Evolutionary conservation across 306 rosid species (phyloP).

Genomic region (Medicago ruthenica): DNA sequence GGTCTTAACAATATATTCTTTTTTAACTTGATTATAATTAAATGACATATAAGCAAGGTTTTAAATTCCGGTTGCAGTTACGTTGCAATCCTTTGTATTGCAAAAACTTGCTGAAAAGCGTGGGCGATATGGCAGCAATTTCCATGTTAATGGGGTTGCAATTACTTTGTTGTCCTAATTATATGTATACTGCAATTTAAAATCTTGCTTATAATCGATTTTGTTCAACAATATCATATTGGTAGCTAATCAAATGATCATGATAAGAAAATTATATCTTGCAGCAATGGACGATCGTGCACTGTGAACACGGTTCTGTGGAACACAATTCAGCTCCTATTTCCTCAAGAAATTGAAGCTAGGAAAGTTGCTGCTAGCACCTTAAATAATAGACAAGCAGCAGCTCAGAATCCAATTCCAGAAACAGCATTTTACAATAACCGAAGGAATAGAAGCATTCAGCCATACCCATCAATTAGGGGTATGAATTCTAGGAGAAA

Average conservation of each 20-base stretch:
- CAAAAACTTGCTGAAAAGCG: neutral
- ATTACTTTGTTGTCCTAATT: neutral
- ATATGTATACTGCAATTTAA: neutral
- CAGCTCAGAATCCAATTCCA: conserved; percentile 38
- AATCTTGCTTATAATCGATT: neutral
- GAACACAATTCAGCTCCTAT: conserved; percentile 95
- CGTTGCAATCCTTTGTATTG: too few species aligned
- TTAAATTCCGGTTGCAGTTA: too few species aligned
- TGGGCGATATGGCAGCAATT: neutral
- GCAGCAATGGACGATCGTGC: conserved; percentile 91
- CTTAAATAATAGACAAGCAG: conserved; percentile 47
- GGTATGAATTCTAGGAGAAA: conserved; percentile 53
- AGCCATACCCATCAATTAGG: conserved; percentile 44
- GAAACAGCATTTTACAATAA: conserved; percentile 53
- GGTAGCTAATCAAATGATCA: neutral
- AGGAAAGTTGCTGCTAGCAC: conserved; percentile 66
- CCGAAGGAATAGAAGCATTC: conserved; percentile 50
- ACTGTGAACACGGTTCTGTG: conserved; percentile 93
- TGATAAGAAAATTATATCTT: conserved; percentile 12
- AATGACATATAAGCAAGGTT: neutral
- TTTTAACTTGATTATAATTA: neutral
- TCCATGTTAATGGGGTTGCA: neutral
- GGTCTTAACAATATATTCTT: conserved; percentile 48
- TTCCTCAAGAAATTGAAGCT: conserved; percentile 85
- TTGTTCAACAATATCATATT: neutral